Evolutionary conservation across 2,329 filamentous ascomycete species (phyloP).

Genomic region (Fusarium compactum): DNA sequence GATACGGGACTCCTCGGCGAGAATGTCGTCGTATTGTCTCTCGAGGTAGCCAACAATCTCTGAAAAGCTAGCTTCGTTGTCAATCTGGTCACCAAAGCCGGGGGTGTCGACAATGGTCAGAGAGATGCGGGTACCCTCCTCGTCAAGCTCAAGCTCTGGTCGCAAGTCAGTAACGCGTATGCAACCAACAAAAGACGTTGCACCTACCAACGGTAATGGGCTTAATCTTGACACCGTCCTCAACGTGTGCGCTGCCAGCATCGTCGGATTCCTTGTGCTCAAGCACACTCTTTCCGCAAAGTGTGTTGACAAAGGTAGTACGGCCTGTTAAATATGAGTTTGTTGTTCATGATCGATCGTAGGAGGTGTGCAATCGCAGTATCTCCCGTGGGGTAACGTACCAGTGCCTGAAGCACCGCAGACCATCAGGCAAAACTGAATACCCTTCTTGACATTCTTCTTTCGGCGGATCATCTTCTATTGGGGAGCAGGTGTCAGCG

Average conservation of each 20-base stretch:
- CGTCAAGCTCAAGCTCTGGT: conserved; percentile 91
- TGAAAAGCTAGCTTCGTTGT: conserved; percentile 98
- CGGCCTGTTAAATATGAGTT: conserved; percentile 72
- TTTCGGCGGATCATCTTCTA: conserved; percentile 98
- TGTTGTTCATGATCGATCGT: conserved; percentile 22
- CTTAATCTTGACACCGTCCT: conserved; percentile 99
- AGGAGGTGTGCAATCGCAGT: conserved; percentile 24
- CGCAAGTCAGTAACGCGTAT: conserved; percentile 40
- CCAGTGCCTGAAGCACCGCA: conserved; percentile 98
- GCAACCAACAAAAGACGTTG: conserved; percentile 32
- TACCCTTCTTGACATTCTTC: conserved; percentile 99
- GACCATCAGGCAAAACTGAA: conserved; percentile 99
- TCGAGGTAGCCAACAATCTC: conserved; percentile 99
- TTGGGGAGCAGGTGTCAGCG: conserved; percentile 47
- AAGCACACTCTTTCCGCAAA: conserved; percentile 94
- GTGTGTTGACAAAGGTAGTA: conserved; percentile 99
- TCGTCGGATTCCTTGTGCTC: conserved; percentile 94
- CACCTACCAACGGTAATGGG: conserved; percentile 90
- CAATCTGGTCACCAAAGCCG: conserved; percentile 98
- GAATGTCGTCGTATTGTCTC: conserved; percentile 99
- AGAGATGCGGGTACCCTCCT: conserved; percentile 98
- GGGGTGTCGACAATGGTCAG: conserved; percentile 98
- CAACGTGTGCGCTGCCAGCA: conserved; percentile 85
- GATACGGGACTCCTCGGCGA: conserved; percentile 99
- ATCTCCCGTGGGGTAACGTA: conserved; percentile 61